phyloP scores from a whole-genome alignment of 805 yeast species.

The Candida sanyiensis region DNA sequence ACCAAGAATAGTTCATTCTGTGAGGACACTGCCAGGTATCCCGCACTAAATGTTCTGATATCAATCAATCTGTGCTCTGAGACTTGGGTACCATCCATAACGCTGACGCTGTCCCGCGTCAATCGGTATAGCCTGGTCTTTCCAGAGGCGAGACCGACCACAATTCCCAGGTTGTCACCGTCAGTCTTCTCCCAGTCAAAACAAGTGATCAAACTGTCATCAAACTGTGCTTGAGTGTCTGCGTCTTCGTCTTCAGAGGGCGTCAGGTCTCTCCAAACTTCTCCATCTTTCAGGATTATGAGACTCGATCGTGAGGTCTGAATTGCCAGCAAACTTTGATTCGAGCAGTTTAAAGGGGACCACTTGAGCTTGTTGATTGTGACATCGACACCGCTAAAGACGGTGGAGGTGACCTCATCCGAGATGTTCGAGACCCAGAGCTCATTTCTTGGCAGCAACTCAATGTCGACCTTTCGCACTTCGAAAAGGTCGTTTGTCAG shows the following conservation, averaged over 20 bases:
- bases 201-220: conserved; percentile 13
- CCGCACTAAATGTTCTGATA: conserved; percentile 7
- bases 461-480: conserved; percentile 11
- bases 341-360: conserved; percentile 20
- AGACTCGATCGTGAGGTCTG: conserved; percentile 19
- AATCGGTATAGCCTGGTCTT: conserved; percentile 5
- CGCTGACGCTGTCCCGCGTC: conserved; percentile 2
- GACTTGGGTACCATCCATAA: conserved; percentile 4
- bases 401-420: conserved; percentile 19
- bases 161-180: conserved; percentile 6
- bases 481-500: conserved; percentile 17
- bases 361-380: conserved; percentile 13
- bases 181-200: conserved; percentile 17
- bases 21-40: conserved; percentile 13
- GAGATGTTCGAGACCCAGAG: conserved; percentile 10
- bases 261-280: conserved; percentile 15
- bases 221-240: conserved; percentile 16
- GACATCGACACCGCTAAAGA: conserved; percentile 14
- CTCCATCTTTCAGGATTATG: conserved; percentile 14
- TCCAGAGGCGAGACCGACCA: conserved; percentile 22
- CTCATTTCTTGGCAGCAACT: conserved; percentile 11
- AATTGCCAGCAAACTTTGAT: conserved; percentile 17
- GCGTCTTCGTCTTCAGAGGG: conserved; percentile 4
- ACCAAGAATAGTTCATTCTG: conserved; percentile 18
- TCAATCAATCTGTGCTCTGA: conserved; percentile 12